Evolutionary conservation across 441 rosid genomes (phyloP).

Genomic region (Geranium incanum): DNA sequence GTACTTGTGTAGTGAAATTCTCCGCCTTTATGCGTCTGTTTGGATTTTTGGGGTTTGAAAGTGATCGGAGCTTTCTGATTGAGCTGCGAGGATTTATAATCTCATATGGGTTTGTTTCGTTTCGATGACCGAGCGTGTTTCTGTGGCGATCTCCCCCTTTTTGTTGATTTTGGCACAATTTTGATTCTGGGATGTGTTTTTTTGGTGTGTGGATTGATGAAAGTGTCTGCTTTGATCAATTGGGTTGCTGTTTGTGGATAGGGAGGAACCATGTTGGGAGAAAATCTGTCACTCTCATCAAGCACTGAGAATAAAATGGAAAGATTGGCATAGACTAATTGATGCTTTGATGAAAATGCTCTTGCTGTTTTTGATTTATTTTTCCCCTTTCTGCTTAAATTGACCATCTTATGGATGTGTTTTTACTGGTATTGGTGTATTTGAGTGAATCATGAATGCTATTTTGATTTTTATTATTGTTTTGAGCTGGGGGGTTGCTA

Average conservation of each 20-base stretch:
- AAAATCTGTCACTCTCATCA: constrained; percentile 14
- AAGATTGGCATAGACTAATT: neutral
- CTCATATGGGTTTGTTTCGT: constrained; percentile 19
- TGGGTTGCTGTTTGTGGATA: constrained; percentile 13
- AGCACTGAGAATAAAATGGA: neutral
- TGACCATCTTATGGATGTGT: neutral
- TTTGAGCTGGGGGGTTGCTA: neutral
- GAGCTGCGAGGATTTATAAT: neutral
- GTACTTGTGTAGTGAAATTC: neutral
- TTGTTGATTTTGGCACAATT: neutral
- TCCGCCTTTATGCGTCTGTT: too few species aligned
- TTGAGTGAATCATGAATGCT: neutral
- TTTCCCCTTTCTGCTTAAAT: neutral
- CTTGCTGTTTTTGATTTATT: neutral
- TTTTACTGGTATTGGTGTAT: constrained; percentile 9
- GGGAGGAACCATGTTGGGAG: constrained; percentile 19
- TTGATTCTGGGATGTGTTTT: constrained; percentile 6
- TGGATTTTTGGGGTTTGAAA: too few species aligned
- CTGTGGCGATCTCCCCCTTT: constrained; percentile 14
- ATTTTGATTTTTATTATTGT: neutral
- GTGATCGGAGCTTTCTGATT: neutral
- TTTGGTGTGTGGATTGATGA: neutral
- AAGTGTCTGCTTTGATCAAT: neutral
- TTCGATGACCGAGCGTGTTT: constrained; percentile 20
- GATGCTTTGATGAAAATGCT: neutral